These are phyloP conservation scores for barley (Hordeum vulgare) DNA, from an alignment of 176 grass and related monocot genomes.

Conservation along the genomic window MorexV3_pseudomolecules_assembly NC_058520.1:606308130-606308629, in stretches of 20 bases:
- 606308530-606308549: background rate
- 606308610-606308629: background rate
- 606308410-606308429: background rate
- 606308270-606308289: conserved; percentile 1
- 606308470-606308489: background rate
- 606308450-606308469: background rate
- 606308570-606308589: background rate
- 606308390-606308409: background rate
- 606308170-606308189: background rate
- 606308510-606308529: background rate
- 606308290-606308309: background rate
- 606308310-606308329: background rate
- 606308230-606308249: background rate
- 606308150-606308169: background rate
- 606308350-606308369: background rate
- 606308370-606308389: background rate
- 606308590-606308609: background rate
- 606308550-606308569: background rate
- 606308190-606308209: background rate
- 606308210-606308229: background rate
- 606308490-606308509: background rate
- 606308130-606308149: background rate
- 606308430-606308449: background rate
- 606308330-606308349: background rate
- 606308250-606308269: background rate